Percentiles rank a stretch among this genome's conserved stretches.
These are phyloP conservation scores for Candida quercuum DNA, from an alignment of 805 yeast genomes.

Conservation along the genomic window DNA sequence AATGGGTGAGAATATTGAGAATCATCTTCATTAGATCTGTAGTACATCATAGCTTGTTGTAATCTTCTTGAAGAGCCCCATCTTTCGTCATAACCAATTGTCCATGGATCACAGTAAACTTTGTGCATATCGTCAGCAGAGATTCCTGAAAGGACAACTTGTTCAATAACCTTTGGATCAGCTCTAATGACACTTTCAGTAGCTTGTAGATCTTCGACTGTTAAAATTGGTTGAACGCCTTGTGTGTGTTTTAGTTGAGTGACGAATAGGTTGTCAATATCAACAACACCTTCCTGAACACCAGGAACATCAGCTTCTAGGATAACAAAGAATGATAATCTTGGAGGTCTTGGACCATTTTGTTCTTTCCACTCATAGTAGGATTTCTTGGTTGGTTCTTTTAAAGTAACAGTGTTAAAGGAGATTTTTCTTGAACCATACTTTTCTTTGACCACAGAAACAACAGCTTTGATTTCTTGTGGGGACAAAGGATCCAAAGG, in stretches of 20 bases:
- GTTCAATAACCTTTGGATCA: slow-evolving; percentile 70
- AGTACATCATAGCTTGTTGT: slow-evolving; percentile 78
- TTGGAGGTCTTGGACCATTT: slow-evolving; percentile 56
- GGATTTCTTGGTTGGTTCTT: slow-evolving; percentile 64
- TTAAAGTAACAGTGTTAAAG: slow-evolving; percentile 66
- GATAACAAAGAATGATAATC: slow-evolving; percentile 63
- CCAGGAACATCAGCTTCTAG: slow-evolving; percentile 55
- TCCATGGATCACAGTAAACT: slow-evolving; percentile 65
- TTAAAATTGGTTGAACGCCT: slow-evolving; percentile 71
- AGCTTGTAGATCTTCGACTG: slow-evolving; percentile 57
- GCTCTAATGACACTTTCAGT: slow-evolving; percentile 62
- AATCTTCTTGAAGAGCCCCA: slow-evolving; percentile 73
- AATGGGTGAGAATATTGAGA: slow-evolving; percentile 64
- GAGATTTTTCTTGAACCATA: slow-evolving; percentile 40
- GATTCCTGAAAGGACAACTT: slow-evolving; percentile 65
- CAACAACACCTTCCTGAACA: slow-evolving; percentile 67
- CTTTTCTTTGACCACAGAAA: slow-evolving; percentile 44
- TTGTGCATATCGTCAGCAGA: slow-evolving; percentile 43
- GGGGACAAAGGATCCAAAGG: slow-evolving; percentile 70
- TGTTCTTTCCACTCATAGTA: slow-evolving; percentile 62
- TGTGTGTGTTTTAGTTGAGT: slow-evolving; percentile 42
- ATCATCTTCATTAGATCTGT: slow-evolving; percentile 71
- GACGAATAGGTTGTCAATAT: slow-evolving; percentile 43
- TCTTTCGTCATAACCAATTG: slow-evolving; percentile 68
- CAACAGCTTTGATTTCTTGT: slow-evolving; percentile 54